Base-by-base conservation (phyloP, 257 asterid species). In the Przewalskia tangutica region DNA sequence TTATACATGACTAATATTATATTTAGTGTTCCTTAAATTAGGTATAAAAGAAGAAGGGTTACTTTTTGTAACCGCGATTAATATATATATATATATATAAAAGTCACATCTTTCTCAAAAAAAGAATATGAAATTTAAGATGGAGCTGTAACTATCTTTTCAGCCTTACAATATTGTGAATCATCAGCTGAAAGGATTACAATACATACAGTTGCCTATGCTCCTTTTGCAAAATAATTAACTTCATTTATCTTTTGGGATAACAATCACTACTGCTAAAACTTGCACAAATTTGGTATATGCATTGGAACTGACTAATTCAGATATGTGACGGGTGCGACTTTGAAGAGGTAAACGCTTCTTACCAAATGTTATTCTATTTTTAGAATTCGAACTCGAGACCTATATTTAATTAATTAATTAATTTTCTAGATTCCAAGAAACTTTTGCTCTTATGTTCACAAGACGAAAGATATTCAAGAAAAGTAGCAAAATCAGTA, bases 401-500 rank as follows among this genome's bases (percentile, higher is more conserved):
- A 27, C 32, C 32, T 27, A 27, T 27, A n/a, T n/a, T n/a, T n/a
- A 27, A 27, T 46, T 18, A 17, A 38, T 17, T 17, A 17, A 3
- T 1, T 42, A 87, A 38, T 18, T 82, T 87, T 66, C 86, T 85
- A 1, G 89, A 84, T 70, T 87, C 85, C 2, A 87, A 80, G 82
- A 87, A 87, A 71, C 83, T 86, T 16, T 87, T 87, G 77, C 44
- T 75, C n/a, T 85, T 87, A 16, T 86, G 86, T 68, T 87, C 88
- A 67, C 84, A 60, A 8, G 86, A 83, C 3, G 86, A 59, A 10
- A 87, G 2, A 56, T 87, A 87, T 27, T 85, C 53, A n/a, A 87
- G 83, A 66, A 87, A 87, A 53, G 84, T 64, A 51, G 88, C 42
- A 42, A 87, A 87, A 32, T 84, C 87, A 0, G 89, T 85, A 13